Evolutionary conservation across 257 asterid genomes (phyloP), one percentile per base, ranked within the genome.

Genomic region (Ophiorrhiza pumila): DNA sequence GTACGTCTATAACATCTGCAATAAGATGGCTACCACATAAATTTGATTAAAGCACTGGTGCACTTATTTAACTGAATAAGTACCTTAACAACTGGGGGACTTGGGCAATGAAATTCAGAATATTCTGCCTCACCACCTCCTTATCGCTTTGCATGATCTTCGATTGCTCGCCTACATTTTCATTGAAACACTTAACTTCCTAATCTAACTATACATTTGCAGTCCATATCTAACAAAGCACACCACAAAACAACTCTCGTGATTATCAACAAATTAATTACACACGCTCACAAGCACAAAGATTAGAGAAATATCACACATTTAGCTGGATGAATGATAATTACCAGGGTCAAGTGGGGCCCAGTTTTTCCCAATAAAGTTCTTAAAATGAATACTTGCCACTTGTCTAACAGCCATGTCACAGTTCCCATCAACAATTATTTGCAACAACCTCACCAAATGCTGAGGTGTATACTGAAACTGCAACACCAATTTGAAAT

Each of bases 361-460:
- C 99, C 98, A 95, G 71, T 95, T 85, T 77, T 86, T 95, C 32
- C 83, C 92, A 73, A 89, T 86, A 67, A 92, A 92, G 80, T 95
- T 95, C 89, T 95, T 95, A 76, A 95, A 95, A 64, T 95, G 87
- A 74, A 95, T 95, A 79, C 99, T 95, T 25, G 98, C 98, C 73
- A 87, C 98, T 85, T 95, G 99, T 71, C 99, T 84, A 39, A 95
- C 96, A 15, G 96, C 94, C 81, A 86, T 77, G 78, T 92, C 98
- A 25, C 92, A 83, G 43, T 79, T 87, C 74, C 80, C 96, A 69
- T 90, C 98, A 0, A 95, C 93, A 42, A 92, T 88, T 71, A 95
- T 92, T 90, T 92, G 99, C 91, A 95, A 77, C 80, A 95, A 84
- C 84, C 99, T 95, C 78, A 95, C 97, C 81, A 95, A 82, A 85